Conservation (phyloP, 2,329 filamentous ascomycete genomes). For the Talaromyces sp. region DNA sequence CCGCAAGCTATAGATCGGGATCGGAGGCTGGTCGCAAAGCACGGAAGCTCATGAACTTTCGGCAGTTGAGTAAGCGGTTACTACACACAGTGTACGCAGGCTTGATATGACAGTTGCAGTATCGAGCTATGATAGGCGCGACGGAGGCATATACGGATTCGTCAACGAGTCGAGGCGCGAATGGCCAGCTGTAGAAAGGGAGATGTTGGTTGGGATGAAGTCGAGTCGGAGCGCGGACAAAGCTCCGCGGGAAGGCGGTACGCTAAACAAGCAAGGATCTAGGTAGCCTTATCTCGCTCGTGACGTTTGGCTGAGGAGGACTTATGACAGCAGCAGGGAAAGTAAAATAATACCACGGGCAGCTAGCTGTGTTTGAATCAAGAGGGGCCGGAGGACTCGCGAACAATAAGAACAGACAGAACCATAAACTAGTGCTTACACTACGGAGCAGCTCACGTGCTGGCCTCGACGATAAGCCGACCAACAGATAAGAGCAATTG, state of each 20-base stretch:
- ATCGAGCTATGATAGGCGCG: not conserved
- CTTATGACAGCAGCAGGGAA: not conserved
- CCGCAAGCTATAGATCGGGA: not conserved
- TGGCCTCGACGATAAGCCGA: not conserved
- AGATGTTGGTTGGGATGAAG: not conserved
- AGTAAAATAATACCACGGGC: not conserved
- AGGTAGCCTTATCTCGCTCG: not conserved
- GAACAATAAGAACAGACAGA: not conserved
- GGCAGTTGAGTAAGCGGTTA: constrained; percentile 17
- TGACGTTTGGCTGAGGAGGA: not conserved
- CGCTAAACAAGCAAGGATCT: not conserved
- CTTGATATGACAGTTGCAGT: not conserved
- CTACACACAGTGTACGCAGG: too few species aligned
- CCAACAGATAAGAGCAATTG: constrained; percentile 1
- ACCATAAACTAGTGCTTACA: not conserved
- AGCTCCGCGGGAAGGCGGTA: constrained; percentile 1
- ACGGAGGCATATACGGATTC: not conserved
- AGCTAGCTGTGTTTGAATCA: not conserved
- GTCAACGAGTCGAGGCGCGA: not conserved
- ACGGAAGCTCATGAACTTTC: constrained; percentile 28
- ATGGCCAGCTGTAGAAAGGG: not conserved
- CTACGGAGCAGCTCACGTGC: constrained; percentile 4
- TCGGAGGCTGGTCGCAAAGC: constrained; percentile 6
- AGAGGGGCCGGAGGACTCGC: not conserved
- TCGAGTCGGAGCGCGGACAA: not conserved